These are phyloP conservation scores for Hypsizygus marmoreus DNA, from an alignment of 768 basidiomycete species.

Conservation along the genomic window DNA sequence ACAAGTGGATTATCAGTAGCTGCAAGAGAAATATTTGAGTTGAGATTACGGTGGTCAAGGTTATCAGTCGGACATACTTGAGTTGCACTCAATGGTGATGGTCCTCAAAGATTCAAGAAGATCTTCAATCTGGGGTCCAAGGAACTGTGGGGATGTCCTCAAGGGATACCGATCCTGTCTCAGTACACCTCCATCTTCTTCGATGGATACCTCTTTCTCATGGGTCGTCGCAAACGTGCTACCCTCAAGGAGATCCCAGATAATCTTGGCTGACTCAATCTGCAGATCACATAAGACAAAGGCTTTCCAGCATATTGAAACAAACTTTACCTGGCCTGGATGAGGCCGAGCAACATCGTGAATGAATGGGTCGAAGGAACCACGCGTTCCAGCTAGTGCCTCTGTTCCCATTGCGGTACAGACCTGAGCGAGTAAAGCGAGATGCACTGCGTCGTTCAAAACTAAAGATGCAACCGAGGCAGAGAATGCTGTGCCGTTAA, in stretches of 20 bases:
- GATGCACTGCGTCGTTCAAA: constrained; percentile 68
- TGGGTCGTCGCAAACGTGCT: constrained; percentile 65
- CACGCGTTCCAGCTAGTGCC: constrained; percentile 73
- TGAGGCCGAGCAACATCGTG: constrained; percentile 76
- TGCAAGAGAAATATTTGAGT: constrained; percentile 25
- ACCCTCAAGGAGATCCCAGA: constrained; percentile 68
- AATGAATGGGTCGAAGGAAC: constrained; percentile 79
- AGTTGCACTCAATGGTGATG: constrained; percentile 78
- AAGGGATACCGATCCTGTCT: constrained; percentile 81
- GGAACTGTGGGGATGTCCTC: constrained; percentile 79
- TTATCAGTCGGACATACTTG: constrained; percentile 50
- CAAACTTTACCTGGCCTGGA: constrained; percentile 61
- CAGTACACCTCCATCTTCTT: constrained; percentile 71
- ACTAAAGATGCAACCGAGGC: constrained; percentile 78
- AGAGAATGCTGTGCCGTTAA: constrained; percentile 87
- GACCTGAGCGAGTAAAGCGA: constrained; percentile 67
- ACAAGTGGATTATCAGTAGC: constrained; percentile 89
- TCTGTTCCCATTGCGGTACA: constrained; percentile 85
- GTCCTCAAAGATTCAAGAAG: constrained; percentile 64
- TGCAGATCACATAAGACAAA: constrained; percentile 19
- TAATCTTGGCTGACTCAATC: constrained; percentile 72
- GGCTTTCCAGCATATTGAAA: background rate
- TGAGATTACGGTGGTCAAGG: background rate
- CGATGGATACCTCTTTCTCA: constrained; percentile 74
- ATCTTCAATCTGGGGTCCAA: constrained; percentile 86